Conservation (phyloP, 345 rosid species). For the Luvunga scandens region DNA sequence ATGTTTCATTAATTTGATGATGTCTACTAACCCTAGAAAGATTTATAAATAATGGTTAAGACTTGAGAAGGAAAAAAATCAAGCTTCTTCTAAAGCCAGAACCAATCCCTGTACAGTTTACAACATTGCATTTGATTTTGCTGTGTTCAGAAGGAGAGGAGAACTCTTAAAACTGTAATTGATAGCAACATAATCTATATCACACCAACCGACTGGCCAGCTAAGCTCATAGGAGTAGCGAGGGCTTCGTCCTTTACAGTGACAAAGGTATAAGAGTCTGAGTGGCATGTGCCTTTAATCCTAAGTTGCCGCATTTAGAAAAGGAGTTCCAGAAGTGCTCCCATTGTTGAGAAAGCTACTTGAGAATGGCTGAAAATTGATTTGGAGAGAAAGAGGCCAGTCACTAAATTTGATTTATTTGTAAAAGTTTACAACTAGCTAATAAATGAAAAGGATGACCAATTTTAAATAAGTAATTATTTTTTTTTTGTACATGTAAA, state of each 20-base stretch:
- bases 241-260: slow-evolving; percentile 2
- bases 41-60: slow-evolving; percentile 24
- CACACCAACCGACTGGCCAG: not conserved
- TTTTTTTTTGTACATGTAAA: not conserved
- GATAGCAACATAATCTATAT: not conserved
- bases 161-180: not conserved
- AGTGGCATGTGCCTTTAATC: not conserved
- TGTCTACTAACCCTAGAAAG: not conserved
- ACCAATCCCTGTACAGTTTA: slow-evolving; percentile 15
- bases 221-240: not conserved
- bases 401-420: not conserved
- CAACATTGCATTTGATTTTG: not conserved
- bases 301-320: slow-evolving; percentile 45
- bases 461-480: not conserved
- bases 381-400: slow-evolving; percentile 9
- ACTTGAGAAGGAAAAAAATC: slow-evolving; percentile 38
- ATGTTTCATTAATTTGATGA: not conserved
- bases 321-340: slow-evolving; percentile 47
- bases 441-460: not conserved
- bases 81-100: slow-evolving; percentile 33
- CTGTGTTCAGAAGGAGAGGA: not conserved
- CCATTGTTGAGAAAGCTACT: slow-evolving; percentile 65
- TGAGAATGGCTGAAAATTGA: slow-evolving; percentile 54
- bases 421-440: not conserved
- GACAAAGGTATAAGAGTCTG: not conserved